Evolutionary conservation across 2,329 filamentous ascomycete genomes (phyloP).

Genomic region (Dissoconium aciculare): DNA sequence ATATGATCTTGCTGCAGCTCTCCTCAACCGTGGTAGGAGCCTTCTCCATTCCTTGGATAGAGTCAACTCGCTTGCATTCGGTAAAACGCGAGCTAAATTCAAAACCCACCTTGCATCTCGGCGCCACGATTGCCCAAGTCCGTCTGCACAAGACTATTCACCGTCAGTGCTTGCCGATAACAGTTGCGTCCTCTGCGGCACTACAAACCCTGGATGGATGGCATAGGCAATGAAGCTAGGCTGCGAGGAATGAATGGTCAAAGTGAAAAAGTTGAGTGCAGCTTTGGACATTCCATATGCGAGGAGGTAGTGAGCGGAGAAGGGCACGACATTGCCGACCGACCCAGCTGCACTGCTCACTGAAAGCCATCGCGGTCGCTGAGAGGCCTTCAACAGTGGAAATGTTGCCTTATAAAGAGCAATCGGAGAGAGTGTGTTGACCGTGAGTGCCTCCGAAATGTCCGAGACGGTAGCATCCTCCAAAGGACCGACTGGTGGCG

Average conservation of each 20-base stretch:
- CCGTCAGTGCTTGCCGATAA: too few species aligned
- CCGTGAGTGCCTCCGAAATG: neutral
- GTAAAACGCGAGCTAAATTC: too few species aligned
- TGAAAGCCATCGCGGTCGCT: neutral
- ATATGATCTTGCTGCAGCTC: neutral
- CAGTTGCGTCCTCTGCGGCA: too few species aligned
- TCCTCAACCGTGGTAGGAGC: neutral
- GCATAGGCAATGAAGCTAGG: neutral
- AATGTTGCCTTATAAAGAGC: neutral
- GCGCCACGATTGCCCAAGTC: neutral
- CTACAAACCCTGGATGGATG: slow-evolving; percentile 1
- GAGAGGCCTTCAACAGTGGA: neutral
- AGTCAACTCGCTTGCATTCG: neutral
- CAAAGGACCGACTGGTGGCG: neutral
- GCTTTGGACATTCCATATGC: neutral
- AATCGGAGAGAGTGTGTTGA: slow-evolving; percentile 1
- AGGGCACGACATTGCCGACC: neutral
- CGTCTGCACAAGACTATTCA: neutral
- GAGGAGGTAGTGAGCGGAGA: neutral
- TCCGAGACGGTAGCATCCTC: neutral
- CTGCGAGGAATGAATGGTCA: neutral
- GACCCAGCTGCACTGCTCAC: neutral
- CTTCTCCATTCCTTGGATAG: neutral
- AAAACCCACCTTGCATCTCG: neutral
- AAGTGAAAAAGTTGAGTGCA: slow-evolving; percentile 1